Percentiles rank a stretch among this genome's conserved stretches.
These are phyloP conservation scores for Erodium trifolium DNA, from an alignment of 441 rosid species.

Conservation along the genomic window DNA sequence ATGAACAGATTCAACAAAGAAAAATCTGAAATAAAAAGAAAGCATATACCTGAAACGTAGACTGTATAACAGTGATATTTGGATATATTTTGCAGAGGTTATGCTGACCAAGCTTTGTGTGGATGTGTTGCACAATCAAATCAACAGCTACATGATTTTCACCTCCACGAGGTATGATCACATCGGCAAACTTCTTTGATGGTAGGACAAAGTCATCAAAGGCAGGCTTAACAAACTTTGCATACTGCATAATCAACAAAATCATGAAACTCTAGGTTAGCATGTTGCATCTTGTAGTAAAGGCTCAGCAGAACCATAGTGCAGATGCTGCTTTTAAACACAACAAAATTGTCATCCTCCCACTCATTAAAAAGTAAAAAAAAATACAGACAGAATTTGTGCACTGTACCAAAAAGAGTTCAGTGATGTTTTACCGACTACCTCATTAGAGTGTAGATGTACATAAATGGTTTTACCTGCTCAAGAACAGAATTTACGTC, in stretches of 20 bases:
- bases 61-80: constrained; percentile 66
- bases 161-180: constrained; percentile 92
- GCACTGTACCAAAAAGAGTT: neutral
- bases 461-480: constrained; percentile 38
- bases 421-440: neutral
- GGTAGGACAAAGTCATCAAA: constrained; percentile 96
- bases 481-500: constrained; percentile 84
- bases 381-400: neutral
- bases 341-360: neutral
- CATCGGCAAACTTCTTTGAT: constrained; percentile 96
- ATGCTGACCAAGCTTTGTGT: constrained; percentile 31
- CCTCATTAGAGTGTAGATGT: neutral
- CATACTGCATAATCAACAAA: constrained; percentile 53
- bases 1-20: neutral
- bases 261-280: constrained; percentile 2
- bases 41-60: constrained; percentile 80
- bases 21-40: constrained; percentile 1
- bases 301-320: neutral
- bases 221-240: constrained; percentile 97
- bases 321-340: neutral
- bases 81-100: constrained; percentile 93
- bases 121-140: constrained; percentile 89
- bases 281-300: neutral
- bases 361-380: neutral
- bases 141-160: constrained; percentile 96